Evolutionary conservation across 2,329 filamentous ascomycete species (phyloP).

Genomic region (Pleoardoris graminearum): DNA sequence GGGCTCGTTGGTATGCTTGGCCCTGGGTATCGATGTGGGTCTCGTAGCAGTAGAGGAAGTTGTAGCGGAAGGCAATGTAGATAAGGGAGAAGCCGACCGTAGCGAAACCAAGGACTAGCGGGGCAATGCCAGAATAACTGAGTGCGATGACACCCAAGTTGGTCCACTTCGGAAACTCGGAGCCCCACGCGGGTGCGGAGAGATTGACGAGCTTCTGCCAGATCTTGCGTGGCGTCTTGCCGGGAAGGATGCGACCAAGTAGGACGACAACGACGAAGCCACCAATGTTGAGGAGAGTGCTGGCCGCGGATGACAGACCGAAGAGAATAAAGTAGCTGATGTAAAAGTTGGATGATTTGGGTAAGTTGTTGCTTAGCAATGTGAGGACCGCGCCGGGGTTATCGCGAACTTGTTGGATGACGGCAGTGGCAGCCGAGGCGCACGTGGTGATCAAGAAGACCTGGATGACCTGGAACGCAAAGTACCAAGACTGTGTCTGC

Average conservation of each 20-base stretch:
- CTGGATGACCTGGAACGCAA: slow-evolving; percentile 89
- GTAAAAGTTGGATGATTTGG: slow-evolving; percentile 90
- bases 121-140: slow-evolving; percentile 54
- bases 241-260: slow-evolving; percentile 65
- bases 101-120: slow-evolving; percentile 53
- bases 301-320: slow-evolving; percentile 54
- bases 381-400: slow-evolving; percentile 64
- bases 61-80: slow-evolving; percentile 55
- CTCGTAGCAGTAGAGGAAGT: slow-evolving; percentile 54
- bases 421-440: slow-evolving; percentile 73
- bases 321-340: slow-evolving; percentile 94
- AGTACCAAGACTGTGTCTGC: slow-evolving; percentile 90
- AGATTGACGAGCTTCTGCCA: slow-evolving; percentile 51
- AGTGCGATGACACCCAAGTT: slow-evolving; percentile 52
- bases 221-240: slow-evolving; percentile 52
- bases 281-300: slow-evolving; percentile 71
- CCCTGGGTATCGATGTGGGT: slow-evolving; percentile 53
- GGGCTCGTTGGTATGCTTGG: slow-evolving; percentile 50
- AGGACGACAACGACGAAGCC: slow-evolving; percentile 83
- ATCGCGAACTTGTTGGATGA: slow-evolving; percentile 58
- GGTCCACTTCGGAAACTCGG: slow-evolving; percentile 53
- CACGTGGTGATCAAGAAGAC: slow-evolving; percentile 89
- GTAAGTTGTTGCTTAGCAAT: slow-evolving; percentile 73
- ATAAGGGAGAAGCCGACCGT: slow-evolving; percentile 50
- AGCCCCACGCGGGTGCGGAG: slow-evolving; percentile 50